Evolutionary conservation across 1,284 basidiomycete species (phyloP).

Genomic region (Cystobasidium sp.): DNA sequence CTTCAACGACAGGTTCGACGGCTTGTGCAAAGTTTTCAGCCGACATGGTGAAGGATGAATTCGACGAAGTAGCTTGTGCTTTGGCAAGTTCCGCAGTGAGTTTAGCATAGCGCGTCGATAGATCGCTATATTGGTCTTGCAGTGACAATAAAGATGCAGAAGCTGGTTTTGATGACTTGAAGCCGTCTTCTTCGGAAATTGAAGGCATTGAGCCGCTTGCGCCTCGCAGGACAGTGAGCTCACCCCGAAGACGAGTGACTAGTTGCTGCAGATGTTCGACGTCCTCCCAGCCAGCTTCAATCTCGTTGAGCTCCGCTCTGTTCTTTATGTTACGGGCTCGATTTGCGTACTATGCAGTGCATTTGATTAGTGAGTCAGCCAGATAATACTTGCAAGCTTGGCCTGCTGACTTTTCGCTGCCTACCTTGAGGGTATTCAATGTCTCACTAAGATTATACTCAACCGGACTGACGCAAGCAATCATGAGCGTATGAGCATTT

Average conservation of each 20-base stretch:
- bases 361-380: background rate
- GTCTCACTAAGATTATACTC: constrained; percentile 96
- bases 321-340: constrained; percentile 98
- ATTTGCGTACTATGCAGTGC: constrained; percentile 72
- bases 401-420: background rate
- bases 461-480: constrained; percentile 93
- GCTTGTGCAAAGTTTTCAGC: constrained; percentile 83
- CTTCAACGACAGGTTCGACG: constrained; percentile 95
- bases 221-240: constrained; percentile 76
- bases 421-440: constrained; percentile 83
- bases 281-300: constrained; percentile 98
- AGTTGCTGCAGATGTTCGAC: constrained; percentile 91
- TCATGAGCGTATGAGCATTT: constrained; percentile 97
- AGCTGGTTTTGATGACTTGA: constrained; percentile 59
- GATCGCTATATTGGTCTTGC: constrained; percentile 78
- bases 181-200: constrained; percentile 39
- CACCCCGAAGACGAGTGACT: constrained; percentile 80
- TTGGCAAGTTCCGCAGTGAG: constrained; percentile 81
- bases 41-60: constrained; percentile 33
- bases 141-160: constrained; percentile 78
- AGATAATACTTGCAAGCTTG: background rate
- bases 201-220: constrained; percentile 57
- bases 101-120: constrained; percentile 80
- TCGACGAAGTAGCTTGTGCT: constrained; percentile 48
- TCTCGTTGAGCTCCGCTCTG: constrained; percentile 85